Evolutionary conservation across 306 rosid genomes (phyloP).

Genomic region (Glycine soja): DNA sequence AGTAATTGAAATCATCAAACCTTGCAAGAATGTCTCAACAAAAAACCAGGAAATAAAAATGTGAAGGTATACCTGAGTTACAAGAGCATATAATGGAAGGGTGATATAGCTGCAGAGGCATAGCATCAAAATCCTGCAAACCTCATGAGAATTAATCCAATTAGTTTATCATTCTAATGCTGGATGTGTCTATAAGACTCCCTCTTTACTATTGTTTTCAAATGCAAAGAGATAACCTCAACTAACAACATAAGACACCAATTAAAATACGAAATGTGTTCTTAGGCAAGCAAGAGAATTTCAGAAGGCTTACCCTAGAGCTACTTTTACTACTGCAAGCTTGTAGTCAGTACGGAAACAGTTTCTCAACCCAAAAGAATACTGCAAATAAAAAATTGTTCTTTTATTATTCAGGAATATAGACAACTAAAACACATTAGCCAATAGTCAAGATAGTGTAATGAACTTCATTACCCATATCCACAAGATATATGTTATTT

Average conservation of each 20-base stretch:
- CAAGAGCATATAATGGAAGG: slow-evolving; percentile 90
- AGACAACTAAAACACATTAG: not conserved
- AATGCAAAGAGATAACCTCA: slow-evolving; percentile 4
- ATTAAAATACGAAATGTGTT: not conserved
- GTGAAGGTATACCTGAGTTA: slow-evolving; percentile 75
- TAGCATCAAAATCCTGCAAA: slow-evolving; percentile 64
- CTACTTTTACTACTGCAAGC: slow-evolving; percentile 64
- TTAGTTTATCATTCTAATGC: not conserved
- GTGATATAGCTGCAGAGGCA: slow-evolving; percentile 89
- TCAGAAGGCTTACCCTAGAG: slow-evolving; percentile 69
- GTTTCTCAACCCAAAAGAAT: slow-evolving; percentile 70
- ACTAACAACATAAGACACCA: not conserved
- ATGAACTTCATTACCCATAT: slow-evolving; percentile 70
- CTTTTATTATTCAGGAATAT: slow-evolving; percentile 12
- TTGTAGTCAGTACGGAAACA: slow-evolving; percentile 73
- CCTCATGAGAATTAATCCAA: slow-evolving; percentile 11
- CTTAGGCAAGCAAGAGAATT: not conserved
- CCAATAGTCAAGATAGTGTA: slow-evolving; percentile 28
- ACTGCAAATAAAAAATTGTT: slow-evolving; percentile 63
- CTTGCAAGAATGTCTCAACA: not conserved
- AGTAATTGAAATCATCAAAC: not conserved
- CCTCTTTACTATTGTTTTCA: slow-evolving; percentile 9
- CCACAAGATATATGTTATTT: slow-evolving; percentile 78
- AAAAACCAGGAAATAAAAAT: not conserved
- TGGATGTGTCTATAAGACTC: not conserved